Evolutionary conservation across 768 basidiomycete species (phyloP).

Genomic region (Boletellus ananiceps): DNA sequence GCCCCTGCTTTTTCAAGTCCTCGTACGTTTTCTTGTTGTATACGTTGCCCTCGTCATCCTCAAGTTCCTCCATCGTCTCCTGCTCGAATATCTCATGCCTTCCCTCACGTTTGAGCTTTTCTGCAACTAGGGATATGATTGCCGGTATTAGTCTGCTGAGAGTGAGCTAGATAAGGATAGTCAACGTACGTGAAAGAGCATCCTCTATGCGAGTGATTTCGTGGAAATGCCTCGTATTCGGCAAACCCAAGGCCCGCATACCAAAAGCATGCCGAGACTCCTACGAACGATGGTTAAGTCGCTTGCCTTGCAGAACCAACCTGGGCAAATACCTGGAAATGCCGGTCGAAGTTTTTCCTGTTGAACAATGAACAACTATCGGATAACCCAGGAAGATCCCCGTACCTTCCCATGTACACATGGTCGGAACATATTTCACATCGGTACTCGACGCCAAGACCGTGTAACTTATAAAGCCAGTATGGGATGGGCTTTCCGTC

Average conservation of each 20-base stretch:
- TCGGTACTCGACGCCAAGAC: conserved; percentile 94
- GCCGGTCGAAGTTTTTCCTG: conserved; percentile 94
- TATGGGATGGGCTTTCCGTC: conserved; percentile 99
- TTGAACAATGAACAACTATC: conserved; percentile 14
- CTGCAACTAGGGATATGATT: conserved; percentile 62
- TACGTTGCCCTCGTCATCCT: conserved; percentile 98
- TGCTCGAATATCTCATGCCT: conserved; percentile 87
- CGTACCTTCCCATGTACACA: conserved; percentile 92
- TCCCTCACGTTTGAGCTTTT: conserved; percentile 97
- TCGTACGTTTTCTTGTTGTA: conserved; percentile 98
- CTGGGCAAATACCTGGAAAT: conserved; percentile 67
- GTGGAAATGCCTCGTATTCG: conserved; percentile 98
- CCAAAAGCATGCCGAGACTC: conserved; percentile 97
- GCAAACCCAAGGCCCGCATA: conserved; percentile 94
- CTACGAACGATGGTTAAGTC: conserved; percentile 35
- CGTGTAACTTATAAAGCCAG: conserved; percentile 97
- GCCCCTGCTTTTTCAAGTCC: conserved; percentile 92
- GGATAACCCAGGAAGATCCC: conserved; percentile 2
- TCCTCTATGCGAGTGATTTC: conserved; percentile 98
- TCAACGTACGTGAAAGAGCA: conserved; percentile 79
- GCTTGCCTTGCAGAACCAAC: conserved; percentile 9
- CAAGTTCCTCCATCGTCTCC: conserved; percentile 96
- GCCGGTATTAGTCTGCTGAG: neutral
- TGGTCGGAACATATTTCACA: conserved; percentile 98
- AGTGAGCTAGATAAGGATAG: neutral